phyloP scores from a whole-genome alignment of 805 yeast genomes.

The Metschnikowia santaceciliae region DNA sequence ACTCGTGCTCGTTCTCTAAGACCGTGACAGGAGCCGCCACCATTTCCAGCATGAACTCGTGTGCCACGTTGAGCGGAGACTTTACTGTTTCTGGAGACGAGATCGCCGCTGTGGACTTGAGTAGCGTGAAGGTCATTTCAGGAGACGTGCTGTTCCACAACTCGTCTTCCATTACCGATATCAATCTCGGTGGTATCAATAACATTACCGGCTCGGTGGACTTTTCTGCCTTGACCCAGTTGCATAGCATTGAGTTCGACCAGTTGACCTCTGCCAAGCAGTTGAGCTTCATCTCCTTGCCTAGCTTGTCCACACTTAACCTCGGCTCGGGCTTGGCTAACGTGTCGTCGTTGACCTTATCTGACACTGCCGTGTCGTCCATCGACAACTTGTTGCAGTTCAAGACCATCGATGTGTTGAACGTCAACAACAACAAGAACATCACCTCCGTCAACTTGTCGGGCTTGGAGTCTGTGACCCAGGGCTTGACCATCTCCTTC shows the following conservation, averaged over 20 bases:
- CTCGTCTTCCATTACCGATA: slow-evolving; percentile 35
- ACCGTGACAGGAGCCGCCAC: slow-evolving; percentile 39
- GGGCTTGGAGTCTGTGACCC: slow-evolving; percentile 30
- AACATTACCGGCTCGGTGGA: slow-evolving; percentile 35
- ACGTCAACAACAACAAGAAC: slow-evolving; percentile 43
- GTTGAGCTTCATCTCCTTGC: slow-evolving; percentile 38
- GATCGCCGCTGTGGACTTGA: slow-evolving; percentile 27
- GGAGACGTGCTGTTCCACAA: slow-evolving; percentile 36
- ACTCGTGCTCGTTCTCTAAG: slow-evolving; percentile 37
- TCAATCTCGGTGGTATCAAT: slow-evolving; percentile 27
- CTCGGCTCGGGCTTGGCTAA: slow-evolving; percentile 34
- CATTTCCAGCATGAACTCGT: slow-evolving; percentile 29
- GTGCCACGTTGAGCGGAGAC: slow-evolving; percentile 40
- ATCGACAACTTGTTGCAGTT: slow-evolving; percentile 30
- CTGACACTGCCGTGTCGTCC: slow-evolving; percentile 40
- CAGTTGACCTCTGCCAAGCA: slow-evolving; percentile 26
- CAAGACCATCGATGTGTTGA: slow-evolving; percentile 29
- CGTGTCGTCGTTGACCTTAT: slow-evolving; percentile 31
- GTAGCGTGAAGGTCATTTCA: slow-evolving; percentile 23
- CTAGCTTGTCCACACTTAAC: slow-evolving; percentile 37
- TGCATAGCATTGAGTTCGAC: slow-evolving; percentile 34
- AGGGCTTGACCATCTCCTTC: slow-evolving; percentile 37
- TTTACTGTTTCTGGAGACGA: slow-evolving; percentile 36
- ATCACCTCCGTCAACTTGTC: slow-evolving; percentile 32
- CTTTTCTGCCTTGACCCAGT: slow-evolving; percentile 37